Percentiles rank a stretch among this genome's conserved stretches.
phyloP scores from a whole-genome alignment of 805 yeast species.

The Maudiozyma turicensis region DNA sequence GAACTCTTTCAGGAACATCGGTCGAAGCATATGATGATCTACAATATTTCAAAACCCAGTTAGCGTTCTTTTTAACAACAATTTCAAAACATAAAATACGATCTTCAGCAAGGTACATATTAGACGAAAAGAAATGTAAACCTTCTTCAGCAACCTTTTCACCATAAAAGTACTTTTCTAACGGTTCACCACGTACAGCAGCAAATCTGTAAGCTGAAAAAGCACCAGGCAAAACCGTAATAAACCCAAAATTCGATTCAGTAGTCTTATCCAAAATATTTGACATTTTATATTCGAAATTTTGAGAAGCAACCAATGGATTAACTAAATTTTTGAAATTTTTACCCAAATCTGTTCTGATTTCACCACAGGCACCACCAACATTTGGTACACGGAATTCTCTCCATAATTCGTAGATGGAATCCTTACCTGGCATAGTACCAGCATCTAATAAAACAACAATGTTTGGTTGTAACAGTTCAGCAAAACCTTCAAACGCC shows the following conservation, averaged over 20 bases:
- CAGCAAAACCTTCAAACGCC: slow-evolving; percentile 91
- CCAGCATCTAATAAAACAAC: slow-evolving; percentile 89
- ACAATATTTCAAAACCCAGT: slow-evolving; percentile 78
- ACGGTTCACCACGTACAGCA: slow-evolving; percentile 77
- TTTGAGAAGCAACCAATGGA: slow-evolving; percentile 92
- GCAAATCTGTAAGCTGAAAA: slow-evolving; percentile 86
- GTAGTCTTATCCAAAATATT: slow-evolving; percentile 92
- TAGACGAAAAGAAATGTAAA: slow-evolving; percentile 81
- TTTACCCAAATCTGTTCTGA: slow-evolving; percentile 72
- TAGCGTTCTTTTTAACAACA: slow-evolving; percentile 67
- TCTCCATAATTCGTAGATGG: slow-evolving; percentile 85
- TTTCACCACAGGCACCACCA: slow-evolving; percentile 98
- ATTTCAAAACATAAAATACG: slow-evolving; percentile 90
- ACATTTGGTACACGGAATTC: slow-evolving; percentile 69
- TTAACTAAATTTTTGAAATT: slow-evolving; percentile 48
- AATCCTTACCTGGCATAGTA: slow-evolving; percentile 76
- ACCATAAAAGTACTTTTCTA: slow-evolving; percentile 86
- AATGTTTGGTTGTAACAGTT: slow-evolving; percentile 69
- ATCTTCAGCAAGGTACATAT: slow-evolving; percentile 97
- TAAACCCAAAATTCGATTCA: slow-evolving; percentile 91
- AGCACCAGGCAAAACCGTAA: slow-evolving; percentile 92
- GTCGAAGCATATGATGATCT: slow-evolving; percentile 86
- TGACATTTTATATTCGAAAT: slow-evolving; percentile 93
- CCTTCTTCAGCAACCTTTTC: slow-evolving; percentile 62
- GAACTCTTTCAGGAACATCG: slow-evolving; percentile 84